Evolutionary conservation across 331 rosid genomes (phyloP).

Genomic region (Telfairia occidentalis): DNA sequence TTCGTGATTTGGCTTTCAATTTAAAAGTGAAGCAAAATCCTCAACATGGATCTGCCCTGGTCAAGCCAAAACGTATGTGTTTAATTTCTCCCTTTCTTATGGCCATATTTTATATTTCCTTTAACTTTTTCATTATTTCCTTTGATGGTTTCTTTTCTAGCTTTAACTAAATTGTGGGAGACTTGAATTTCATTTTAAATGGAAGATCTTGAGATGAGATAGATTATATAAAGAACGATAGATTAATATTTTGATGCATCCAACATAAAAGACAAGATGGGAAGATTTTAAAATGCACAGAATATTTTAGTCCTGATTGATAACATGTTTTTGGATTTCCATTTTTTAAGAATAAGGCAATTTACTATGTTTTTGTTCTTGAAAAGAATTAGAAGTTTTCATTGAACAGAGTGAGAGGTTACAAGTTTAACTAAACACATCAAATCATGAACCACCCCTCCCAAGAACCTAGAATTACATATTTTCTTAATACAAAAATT

Average conservation of each 20-base stretch:
- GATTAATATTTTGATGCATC: neutral
- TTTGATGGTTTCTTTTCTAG: neutral
- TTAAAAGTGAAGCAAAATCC: constrained; percentile 36
- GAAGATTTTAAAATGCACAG: neutral
- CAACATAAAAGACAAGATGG: neutral
- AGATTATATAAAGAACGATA: neutral
- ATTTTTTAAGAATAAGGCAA: neutral
- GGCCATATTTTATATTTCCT: neutral
- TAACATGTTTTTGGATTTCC: neutral
- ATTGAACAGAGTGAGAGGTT: neutral
- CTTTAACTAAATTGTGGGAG: neutral
- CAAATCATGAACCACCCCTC: neutral
- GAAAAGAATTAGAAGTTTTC: neutral
- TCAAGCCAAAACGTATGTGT: constrained; percentile 50
- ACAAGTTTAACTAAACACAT: neutral
- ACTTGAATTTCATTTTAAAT: neutral
- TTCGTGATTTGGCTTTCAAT: constrained; percentile 44
- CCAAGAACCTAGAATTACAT: too few species aligned
- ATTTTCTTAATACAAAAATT: too few species aligned
- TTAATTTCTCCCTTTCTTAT: constrained; percentile 6
- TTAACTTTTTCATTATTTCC: neutral
- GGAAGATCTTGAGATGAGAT: neutral
- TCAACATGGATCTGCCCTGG: constrained; percentile 21
- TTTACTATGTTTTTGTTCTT: neutral
- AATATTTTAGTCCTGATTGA: neutral